Percentiles rank a stretch among this genome's conserved stretches.
Conservation (phyloP, 768 basidiomycete species). For the Kwoniella heveanensis region DNA sequence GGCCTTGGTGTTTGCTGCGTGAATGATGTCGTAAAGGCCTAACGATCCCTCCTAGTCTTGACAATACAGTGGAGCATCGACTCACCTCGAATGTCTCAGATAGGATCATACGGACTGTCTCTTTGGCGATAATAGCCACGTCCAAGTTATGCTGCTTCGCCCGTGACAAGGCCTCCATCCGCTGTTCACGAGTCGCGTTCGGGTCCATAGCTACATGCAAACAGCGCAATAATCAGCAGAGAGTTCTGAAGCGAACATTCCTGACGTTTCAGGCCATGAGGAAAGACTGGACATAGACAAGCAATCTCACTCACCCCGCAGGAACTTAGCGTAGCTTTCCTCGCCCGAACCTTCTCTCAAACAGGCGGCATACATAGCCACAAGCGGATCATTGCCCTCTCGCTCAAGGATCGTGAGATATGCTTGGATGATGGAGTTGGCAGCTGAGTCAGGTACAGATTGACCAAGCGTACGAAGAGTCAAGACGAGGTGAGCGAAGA, state of each 20-base stretch:
- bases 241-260: too few relatives aligned
- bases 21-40: too few relatives aligned
- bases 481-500: constrained; percentile 91
- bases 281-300: too few relatives aligned
- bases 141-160: constrained; percentile 85
- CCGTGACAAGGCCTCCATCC: constrained; percentile 69
- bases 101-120: constrained; percentile 67
- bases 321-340: constrained; percentile 86
- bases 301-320: constrained; percentile 65
- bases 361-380: constrained; percentile 90
- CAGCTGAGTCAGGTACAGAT: constrained; percentile 70
- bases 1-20: too few relatives aligned
- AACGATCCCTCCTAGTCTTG: too few relatives aligned
- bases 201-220: constrained; percentile 52
- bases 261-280: too few relatives aligned
- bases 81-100: constrained; percentile 60
- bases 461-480: constrained; percentile 81
- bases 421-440: constrained; percentile 79
- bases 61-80: background rate
- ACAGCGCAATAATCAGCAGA: background rate
- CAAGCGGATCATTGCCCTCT: constrained; percentile 78
- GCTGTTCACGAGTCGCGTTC: constrained; percentile 61
- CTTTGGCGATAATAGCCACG: constrained; percentile 73
- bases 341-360: constrained; percentile 83
- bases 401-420: constrained; percentile 85